Percentiles rank a stretch among this genome's conserved stretches.
Conservation (phyloP, 1,139 yeast genomes). For the Magnusiomyces magnusii region DNA sequence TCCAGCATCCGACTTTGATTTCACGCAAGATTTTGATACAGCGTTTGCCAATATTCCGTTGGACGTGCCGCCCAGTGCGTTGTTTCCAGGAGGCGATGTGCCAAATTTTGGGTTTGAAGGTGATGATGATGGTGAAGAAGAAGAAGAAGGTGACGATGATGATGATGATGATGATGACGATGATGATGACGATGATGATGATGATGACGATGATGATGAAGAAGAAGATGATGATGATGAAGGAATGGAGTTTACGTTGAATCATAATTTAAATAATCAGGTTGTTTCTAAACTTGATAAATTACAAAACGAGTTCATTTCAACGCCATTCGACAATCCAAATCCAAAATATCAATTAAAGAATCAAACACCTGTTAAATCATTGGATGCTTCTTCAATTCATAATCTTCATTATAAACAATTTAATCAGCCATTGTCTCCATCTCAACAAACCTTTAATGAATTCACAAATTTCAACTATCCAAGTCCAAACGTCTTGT, state of each 20-base stretch:
- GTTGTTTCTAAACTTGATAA: too few relatives aligned
- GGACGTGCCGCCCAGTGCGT: constrained; percentile 6
- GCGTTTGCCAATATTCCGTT: constrained; percentile 16
- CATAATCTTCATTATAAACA: not conserved
- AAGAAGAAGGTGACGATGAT: not conserved
- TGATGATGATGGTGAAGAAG: not conserved
- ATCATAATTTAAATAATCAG: too few relatives aligned
- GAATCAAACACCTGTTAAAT: not conserved
- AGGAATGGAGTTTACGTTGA: too few relatives aligned
- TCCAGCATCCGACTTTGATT: constrained; percentile 12
- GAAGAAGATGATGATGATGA: too few relatives aligned
- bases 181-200: too few relatives aligned
- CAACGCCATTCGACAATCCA: not conserved
- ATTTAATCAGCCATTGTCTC: not conserved
- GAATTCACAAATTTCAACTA: not conserved
- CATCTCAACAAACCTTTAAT: not conserved
- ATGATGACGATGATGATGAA: too few relatives aligned
- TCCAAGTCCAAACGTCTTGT: not conserved
- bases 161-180: too few relatives aligned
- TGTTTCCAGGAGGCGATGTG: constrained; percentile 1
- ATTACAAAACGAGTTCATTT: not conserved
- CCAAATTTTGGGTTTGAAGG: not conserved
- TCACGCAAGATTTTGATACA: constrained; percentile 16
- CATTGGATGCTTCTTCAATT: not conserved
- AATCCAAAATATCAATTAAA: not conserved